Conservation (phyloP, 83 land plant genomes). For the Thuja plicata region DNA sequence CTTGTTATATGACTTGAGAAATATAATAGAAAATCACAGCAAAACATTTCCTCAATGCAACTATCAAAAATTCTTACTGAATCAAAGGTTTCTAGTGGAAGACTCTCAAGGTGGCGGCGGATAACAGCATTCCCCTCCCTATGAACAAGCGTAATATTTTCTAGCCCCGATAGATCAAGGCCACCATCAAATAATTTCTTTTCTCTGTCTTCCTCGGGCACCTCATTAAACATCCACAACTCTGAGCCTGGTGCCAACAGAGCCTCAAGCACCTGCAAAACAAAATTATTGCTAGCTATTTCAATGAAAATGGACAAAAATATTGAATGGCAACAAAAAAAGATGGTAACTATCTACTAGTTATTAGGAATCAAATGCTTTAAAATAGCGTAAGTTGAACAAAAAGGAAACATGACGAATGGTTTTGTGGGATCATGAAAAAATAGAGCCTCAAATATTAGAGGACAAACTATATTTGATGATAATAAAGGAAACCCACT, state of each 20-base stretch:
- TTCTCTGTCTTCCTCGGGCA: slow-evolving; percentile 67
- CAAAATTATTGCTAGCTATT: neutral
- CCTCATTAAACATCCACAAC: slow-evolving; percentile 85
- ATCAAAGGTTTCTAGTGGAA: slow-evolving; percentile 84
- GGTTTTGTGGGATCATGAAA: neutral
- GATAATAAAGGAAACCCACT: neutral
- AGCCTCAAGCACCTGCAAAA: slow-evolving; percentile 63
- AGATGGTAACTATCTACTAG: neutral
- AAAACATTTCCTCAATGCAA: neutral
- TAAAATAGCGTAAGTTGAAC: neutral
- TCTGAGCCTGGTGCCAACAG: slow-evolving; percentile 72
- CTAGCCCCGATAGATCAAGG: slow-evolving; percentile 38
- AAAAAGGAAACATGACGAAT: neutral
- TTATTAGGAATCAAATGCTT: neutral
- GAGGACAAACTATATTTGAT: neutral
- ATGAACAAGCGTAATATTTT: slow-evolving; percentile 67
- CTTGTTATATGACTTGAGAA: neutral
- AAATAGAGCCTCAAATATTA: neutral
- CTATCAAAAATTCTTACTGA: slow-evolving; percentile 46
- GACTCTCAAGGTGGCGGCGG: slow-evolving; percentile 65
- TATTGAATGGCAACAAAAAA: neutral
- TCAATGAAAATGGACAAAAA: neutral
- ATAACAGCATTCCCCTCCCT: slow-evolving; percentile 65
- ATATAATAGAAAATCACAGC: neutral
- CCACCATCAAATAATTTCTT: slow-evolving; percentile 63